A percentile compares a stretch with the other conserved stretches of the same genome.
Conservation (phyloP, 2,329 filamentous ascomycete genomes). For the Fusarium nematophilum region DNA sequence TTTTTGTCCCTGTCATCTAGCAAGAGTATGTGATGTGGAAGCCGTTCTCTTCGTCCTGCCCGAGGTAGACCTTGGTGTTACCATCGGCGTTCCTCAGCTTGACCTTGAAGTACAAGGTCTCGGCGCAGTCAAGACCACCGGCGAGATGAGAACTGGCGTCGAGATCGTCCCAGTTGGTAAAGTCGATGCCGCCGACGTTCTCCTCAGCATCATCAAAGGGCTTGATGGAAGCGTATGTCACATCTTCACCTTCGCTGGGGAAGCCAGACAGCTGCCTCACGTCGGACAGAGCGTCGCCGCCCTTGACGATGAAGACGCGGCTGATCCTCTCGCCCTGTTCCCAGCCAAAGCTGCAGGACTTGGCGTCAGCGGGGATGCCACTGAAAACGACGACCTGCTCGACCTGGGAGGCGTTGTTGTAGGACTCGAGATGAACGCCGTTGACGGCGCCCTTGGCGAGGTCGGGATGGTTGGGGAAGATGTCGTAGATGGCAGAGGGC, state of each 20-base stretch:
- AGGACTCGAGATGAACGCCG: conserved; percentile 40
- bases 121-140: conserved; percentile 41
- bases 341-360: conserved; percentile 46
- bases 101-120: conserved; percentile 45
- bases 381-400: conserved; percentile 50
- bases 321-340: conserved; percentile 49
- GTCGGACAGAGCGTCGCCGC: conserved; percentile 37
- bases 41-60: conserved; percentile 47
- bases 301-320: conserved; percentile 52
- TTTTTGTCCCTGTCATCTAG: too few relatives aligned
- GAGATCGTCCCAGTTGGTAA: conserved; percentile 45
- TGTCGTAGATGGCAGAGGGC: conserved; percentile 18
- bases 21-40: conserved; percentile 39
- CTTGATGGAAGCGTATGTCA: conserved; percentile 41
- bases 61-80: conserved; percentile 44
- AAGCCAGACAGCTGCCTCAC: conserved; percentile 42
- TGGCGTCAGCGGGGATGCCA: conserved; percentile 45
- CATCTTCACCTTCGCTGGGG: conserved; percentile 25
- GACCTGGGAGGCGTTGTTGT: conserved; percentile 33
- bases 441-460: conserved; percentile 17
- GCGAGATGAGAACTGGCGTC: conserved; percentile 30
- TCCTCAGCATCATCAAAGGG: conserved; percentile 34
- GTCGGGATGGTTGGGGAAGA: conserved; percentile 30
- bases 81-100: conserved; percentile 28
- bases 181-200: conserved; percentile 39